phyloP scores from a whole-genome alignment of 2,329 filamentous ascomycete species.

The Cordyceps javanica region DNA sequence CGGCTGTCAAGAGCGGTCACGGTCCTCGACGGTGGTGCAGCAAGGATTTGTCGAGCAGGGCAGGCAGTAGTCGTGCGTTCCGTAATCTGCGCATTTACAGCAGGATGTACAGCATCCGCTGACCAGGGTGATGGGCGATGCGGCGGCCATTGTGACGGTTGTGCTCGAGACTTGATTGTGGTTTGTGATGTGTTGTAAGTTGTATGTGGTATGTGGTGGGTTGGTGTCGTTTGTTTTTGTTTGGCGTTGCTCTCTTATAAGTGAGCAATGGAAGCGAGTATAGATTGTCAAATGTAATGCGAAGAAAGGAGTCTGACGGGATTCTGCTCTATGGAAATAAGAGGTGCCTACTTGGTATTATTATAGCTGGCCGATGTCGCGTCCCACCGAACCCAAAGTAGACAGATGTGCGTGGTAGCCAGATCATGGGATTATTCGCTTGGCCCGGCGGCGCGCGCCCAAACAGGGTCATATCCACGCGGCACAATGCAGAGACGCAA shows the following conservation, averaged over 20 bases:
- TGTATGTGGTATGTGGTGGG: not conserved
- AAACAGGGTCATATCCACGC: not conserved
- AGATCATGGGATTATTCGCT: not conserved
- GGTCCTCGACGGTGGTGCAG: slow-evolving; percentile 14
- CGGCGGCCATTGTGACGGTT: slow-evolving; percentile 12
- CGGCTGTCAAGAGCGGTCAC: not conserved
- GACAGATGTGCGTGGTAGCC: slow-evolving; percentile 1
- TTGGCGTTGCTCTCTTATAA: no score
- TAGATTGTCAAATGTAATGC: not conserved
- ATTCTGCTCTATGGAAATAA: no score
- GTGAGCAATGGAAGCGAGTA: no score
- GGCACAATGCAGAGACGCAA: no score
- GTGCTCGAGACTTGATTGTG: not conserved
- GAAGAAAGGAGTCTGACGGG: no score
- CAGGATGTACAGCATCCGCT: slow-evolving; percentile 25
- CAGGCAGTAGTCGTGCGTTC: slow-evolving; percentile 27
- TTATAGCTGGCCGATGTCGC: slow-evolving; percentile 5
- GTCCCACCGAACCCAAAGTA: not conserved
- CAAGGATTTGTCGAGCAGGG: slow-evolving; percentile 22
- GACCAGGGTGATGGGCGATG: slow-evolving; percentile 6
- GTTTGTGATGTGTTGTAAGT: not conserved
- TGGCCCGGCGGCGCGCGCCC: not conserved
- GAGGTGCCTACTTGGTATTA: not conserved
- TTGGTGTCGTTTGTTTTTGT: not conserved
- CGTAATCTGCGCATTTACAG: slow-evolving; percentile 25